A percentile compares a stretch with the other conserved stretches of the same genome.
phyloP scores from a whole-genome alignment of 2,329 filamentous ascomycete species.

The Aureobasidium sp. region DNA sequence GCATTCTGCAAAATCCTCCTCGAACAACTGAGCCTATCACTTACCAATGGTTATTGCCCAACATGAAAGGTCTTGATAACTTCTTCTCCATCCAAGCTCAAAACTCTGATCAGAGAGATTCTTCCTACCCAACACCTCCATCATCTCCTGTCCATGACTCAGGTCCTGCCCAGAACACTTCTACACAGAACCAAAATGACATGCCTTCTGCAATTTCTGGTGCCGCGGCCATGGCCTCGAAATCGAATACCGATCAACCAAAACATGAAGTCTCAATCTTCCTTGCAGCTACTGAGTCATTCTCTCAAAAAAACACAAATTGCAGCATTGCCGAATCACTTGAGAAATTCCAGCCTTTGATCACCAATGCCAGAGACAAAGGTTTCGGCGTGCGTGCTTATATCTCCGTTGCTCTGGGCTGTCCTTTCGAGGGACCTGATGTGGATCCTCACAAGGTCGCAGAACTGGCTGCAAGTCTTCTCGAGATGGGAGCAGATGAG shows the following conservation, averaged over 20 bases:
- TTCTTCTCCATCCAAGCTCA: constrained; percentile 48
- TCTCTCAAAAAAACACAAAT: constrained; percentile 76
- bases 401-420: constrained; percentile 73
- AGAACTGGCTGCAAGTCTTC: constrained; percentile 55
- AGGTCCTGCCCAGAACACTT: constrained; percentile 37
- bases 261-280: constrained; percentile 66
- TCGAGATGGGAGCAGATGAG: constrained; percentile 86
- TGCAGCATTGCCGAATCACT: constrained; percentile 70
- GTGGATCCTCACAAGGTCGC: constrained; percentile 55
- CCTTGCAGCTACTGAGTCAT: constrained; percentile 72
- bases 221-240: constrained; percentile 28
- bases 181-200: constrained; percentile 36
- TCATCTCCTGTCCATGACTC: constrained; percentile 31
- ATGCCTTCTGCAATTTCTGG: constrained; percentile 33
- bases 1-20: constrained; percentile 55
- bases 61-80: constrained; percentile 63
- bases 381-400: constrained; percentile 68
- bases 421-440: constrained; percentile 64
- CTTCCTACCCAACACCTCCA: constrained; percentile 41
- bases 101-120: constrained; percentile 35
- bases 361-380: constrained; percentile 57
- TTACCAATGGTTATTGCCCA: constrained; percentile 77
- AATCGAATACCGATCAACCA: constrained; percentile 53
- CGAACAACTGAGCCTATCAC: constrained; percentile 51
- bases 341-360: constrained; percentile 61